These are phyloP conservation scores for Bonnemaisonia californica DNA, from an alignment of 31 red algal species.

Conservation along the genomic window DNA sequence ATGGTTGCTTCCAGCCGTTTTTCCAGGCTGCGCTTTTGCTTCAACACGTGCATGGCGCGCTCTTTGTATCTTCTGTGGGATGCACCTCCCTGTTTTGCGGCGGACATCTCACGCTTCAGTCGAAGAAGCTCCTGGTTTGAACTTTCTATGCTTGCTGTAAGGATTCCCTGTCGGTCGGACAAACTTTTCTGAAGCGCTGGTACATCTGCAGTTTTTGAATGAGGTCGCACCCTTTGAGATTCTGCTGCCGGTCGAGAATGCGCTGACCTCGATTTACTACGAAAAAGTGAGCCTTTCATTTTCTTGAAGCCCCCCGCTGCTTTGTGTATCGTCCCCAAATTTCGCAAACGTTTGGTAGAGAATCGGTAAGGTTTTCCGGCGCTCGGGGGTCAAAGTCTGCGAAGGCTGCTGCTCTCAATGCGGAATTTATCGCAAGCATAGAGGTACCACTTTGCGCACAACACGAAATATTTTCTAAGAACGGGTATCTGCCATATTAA, in stretches of 20 bases:
- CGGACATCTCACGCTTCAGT: background rate
- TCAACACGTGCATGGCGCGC: slow-evolving; percentile 17
- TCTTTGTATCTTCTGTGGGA: background rate
- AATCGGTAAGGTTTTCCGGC: too few species aligned
- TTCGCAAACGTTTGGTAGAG: too few species aligned
- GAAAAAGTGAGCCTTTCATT: background rate
- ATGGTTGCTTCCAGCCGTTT: slow-evolving; percentile 15
- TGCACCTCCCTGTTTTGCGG: background rate
- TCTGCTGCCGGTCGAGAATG: background rate
- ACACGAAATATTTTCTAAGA: too few species aligned
- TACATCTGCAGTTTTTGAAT: too few species aligned
- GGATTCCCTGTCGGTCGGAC: background rate
- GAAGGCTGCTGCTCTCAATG: too few species aligned
- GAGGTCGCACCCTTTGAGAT: too few species aligned
- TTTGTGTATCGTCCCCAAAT: too few species aligned
- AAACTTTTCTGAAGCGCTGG: background rate
- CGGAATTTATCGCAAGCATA: too few species aligned
- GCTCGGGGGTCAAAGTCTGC: too few species aligned
- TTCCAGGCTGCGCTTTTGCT: slow-evolving; percentile 22
- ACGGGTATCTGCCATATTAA: too few species aligned
- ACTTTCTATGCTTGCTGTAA: background rate
- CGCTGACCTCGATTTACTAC: background rate
- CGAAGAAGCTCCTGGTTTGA: slow-evolving; percentile 10
- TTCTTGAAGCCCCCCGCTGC: too few species aligned
- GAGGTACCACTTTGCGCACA: too few species aligned